These are phyloP conservation scores for Acanthochlamys bracteata DNA, from an alignment of 106 monocot species.

Conservation along the genomic window DNA sequence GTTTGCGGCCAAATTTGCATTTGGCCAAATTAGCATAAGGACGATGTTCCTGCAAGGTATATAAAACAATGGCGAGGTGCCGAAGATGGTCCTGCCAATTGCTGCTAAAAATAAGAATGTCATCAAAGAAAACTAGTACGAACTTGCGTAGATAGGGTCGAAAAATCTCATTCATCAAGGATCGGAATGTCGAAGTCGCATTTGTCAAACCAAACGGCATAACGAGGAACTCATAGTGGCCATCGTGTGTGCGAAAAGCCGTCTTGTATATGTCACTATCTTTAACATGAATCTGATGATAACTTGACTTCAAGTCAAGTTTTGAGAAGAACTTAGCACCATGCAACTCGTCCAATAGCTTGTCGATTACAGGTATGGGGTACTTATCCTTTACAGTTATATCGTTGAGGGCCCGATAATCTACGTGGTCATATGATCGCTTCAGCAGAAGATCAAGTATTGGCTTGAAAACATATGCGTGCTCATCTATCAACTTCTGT, in stretches of 20 bases:
- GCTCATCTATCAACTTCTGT: no score
- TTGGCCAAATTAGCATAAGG: not conserved
- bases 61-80: not conserved
- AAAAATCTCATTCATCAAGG: not conserved
- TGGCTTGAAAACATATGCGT: no score
- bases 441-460: no score
- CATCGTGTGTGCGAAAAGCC: not conserved
- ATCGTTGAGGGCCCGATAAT: not conserved
- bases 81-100: not conserved
- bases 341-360: not conserved
- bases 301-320: not conserved
- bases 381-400: not conserved
- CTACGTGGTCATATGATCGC: not conserved
- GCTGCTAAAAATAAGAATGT: not conserved
- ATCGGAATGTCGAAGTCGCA: not conserved
- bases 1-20: not conserved
- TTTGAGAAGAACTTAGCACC: not conserved
- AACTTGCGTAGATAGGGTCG: not conserved
- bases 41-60: not conserved
- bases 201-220: not conserved
- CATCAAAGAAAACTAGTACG: not conserved
- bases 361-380: not conserved
- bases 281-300: not conserved
- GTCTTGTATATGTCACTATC: not conserved
- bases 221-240: not conserved